These are phyloP conservation scores for barrel medic (Medicago truncatula) DNA, from an alignment of 306 rosid species.

Conservation along the genomic window MtrunA17r5.0-ANR NC_053047.1:2476501-2477000, in stretches of 20 bases:
- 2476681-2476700: not conserved
- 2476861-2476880: conserved; percentile 72
- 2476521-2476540: not conserved
- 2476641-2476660: conserved; percentile 25
- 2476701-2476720: not conserved
- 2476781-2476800: conserved; percentile 28
- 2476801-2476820: conserved; percentile 19
- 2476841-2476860: conserved; percentile 63
- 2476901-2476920: conserved; percentile 76
- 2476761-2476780: conserved; percentile 3
- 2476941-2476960: no score
- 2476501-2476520: not conserved
- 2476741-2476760: not conserved
- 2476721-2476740: not conserved
- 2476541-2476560: not conserved
- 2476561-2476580: not conserved
- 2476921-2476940: conserved; percentile 72
- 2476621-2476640: conserved; percentile 15
- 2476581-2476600: not conserved
- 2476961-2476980: no score
- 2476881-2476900: conserved; percentile 59
- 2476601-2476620: conserved; percentile 14
- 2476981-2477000: no score
- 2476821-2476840: conserved; percentile 15
- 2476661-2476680: conserved; percentile 10